Percentiles rank a stretch among this genome's conserved stretches.
These are phyloP conservation scores for Trichoderma atrobrunneum DNA, from an alignment of 2,329 filamentous ascomycete genomes.

Conservation along the genomic window DNA sequence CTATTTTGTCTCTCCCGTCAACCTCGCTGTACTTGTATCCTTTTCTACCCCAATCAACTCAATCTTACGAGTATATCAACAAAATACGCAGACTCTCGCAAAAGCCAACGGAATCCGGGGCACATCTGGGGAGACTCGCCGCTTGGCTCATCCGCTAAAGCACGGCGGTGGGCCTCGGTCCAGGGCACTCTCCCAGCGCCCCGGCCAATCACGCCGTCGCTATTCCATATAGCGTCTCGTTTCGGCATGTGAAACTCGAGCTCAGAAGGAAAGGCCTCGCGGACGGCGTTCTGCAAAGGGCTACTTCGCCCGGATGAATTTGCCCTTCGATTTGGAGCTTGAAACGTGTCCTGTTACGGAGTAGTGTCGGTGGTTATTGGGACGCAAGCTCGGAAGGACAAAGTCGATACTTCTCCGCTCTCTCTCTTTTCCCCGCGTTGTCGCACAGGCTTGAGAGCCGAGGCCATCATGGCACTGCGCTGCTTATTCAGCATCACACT, in stretches of 20 bases:
- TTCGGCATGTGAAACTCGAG: conserved; percentile 9
- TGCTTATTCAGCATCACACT: neutral
- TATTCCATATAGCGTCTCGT: neutral
- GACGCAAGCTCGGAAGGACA: neutral
- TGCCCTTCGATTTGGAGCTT: neutral
- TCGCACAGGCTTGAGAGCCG: neutral
- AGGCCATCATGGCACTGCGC: neutral
- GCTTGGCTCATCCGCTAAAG: conserved; percentile 4
- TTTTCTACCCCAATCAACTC: neutral
- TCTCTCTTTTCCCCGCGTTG: neutral
- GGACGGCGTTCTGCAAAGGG: neutral
- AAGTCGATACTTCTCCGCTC: neutral
- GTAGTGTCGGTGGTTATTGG: neutral
- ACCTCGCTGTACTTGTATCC: neutral
- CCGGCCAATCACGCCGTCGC: neutral
- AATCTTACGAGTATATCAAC: neutral
- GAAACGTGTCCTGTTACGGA: neutral
- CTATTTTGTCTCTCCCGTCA: neutral
- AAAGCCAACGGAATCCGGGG: neutral
- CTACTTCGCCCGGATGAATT: neutral
- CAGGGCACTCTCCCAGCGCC: neutral
- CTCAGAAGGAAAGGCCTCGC: neutral
- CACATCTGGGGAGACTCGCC: neutral
- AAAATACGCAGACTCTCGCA: neutral
- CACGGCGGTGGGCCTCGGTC: conserved; percentile 10